Conservation (phyloP, 805 yeast species). For the Candida montana region DNA sequence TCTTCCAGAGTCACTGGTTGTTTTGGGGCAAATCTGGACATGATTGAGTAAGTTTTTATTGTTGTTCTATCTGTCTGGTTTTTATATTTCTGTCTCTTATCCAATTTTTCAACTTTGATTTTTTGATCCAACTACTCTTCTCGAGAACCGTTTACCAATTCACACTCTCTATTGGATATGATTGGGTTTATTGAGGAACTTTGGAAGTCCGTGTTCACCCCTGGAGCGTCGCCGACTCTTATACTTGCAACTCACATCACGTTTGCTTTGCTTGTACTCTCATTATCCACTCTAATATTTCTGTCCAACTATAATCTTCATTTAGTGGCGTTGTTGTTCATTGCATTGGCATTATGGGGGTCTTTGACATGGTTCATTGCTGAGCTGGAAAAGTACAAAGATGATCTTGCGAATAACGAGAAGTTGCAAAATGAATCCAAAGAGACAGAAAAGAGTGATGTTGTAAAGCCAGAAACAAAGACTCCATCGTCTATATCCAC, state of each 20-base stretch:
- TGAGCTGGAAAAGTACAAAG: conserved; percentile 42
- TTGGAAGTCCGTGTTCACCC: conserved; percentile 89
- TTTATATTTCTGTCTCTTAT: background rate
- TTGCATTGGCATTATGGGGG: conserved; percentile 67
- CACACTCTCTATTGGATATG: conserved; percentile 5
- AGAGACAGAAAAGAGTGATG: background rate
- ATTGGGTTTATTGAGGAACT: conserved; percentile 52
- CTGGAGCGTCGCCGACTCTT: conserved; percentile 89
- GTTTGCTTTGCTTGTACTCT: conserved; percentile 56
- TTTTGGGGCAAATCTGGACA: conserved; percentile 46
- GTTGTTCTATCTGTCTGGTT: background rate
- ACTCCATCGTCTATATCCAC: background rate
- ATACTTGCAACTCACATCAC: conserved; percentile 86
- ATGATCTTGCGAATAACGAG: conserved; percentile 12
- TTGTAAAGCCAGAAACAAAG: background rate
- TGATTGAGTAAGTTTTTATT: background rate
- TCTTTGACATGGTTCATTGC: conserved; percentile 82
- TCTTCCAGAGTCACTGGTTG: conserved; percentile 45
- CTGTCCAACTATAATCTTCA: conserved; percentile 60
- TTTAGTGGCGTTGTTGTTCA: conserved; percentile 45
- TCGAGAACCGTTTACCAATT: too few relatives aligned
- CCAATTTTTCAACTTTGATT: too few relatives aligned
- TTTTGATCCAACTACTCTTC: background rate
- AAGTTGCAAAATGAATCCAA: background rate
- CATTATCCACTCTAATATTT: conserved; percentile 54